Evolutionary conservation across 208 protist species (phyloP).

Genomic region (Leishmania gerbilli): DNA sequence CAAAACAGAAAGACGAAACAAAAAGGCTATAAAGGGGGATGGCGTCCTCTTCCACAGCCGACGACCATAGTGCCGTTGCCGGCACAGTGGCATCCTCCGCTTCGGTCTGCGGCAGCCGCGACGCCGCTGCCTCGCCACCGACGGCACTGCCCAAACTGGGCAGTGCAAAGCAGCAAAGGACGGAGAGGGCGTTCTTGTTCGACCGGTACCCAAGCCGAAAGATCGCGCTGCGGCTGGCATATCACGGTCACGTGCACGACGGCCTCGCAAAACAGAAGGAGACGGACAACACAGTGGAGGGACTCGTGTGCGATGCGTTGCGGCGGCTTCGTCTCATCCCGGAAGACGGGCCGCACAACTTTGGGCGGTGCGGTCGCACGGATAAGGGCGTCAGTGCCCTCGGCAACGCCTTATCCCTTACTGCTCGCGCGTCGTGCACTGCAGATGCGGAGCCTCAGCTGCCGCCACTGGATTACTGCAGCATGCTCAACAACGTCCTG

Average conservation of each 20-base stretch:
- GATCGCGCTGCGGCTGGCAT: conserved; percentile 83
- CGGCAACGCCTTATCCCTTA: conserved; percentile 79
- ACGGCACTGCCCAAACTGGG: not conserved
- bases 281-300: conserved; percentile 85
- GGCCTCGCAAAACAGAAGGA: conserved; percentile 86
- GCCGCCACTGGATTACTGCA: conserved; percentile 91
- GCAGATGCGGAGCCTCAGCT: conserved; percentile 34
- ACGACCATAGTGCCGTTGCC: too few relatives aligned
- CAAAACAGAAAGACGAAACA: not conserved
- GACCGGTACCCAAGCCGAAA: conserved; percentile 72
- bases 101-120: not conserved
- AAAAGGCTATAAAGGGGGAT: not conserved
- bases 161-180: conserved; percentile 41
- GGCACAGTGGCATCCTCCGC: not conserved
- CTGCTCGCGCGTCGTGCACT: conserved; percentile 58
- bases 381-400: conserved; percentile 91
- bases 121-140: not conserved
- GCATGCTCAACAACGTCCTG: conserved; percentile 94
- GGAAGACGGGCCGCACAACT: conserved; percentile 55
- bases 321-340: conserved; percentile 64
- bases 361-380: conserved; percentile 83
- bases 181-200: conserved; percentile 57
- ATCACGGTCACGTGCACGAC: conserved; percentile 85
- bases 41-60: not conserved
- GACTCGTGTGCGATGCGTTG: conserved; percentile 52